Evolutionary conservation across 768 basidiomycete species (phyloP).

Genomic region (Suillus cothurnatus): DNA sequence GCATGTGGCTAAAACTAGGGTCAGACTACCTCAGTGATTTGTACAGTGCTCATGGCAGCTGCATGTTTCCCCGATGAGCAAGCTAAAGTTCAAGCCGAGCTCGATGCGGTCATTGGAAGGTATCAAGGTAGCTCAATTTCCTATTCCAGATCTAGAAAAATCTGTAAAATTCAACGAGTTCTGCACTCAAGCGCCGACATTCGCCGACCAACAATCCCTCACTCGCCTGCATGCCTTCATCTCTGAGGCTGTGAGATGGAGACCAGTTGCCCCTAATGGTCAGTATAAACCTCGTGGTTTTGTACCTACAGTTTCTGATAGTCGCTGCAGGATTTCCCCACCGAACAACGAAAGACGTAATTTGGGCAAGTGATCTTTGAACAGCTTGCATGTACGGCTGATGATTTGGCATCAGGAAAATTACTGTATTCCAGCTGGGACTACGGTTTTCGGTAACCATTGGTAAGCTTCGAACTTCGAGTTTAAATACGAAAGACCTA

Average conservation of each 20-base stretch:
- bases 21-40: background rate
- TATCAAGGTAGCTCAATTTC: background rate
- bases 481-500: background rate
- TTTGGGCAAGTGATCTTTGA: background rate
- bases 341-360: background rate
- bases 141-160: background rate
- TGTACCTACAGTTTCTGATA: background rate
- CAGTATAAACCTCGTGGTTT: background rate
- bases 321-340: background rate
- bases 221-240: background rate
- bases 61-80: background rate
- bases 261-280: background rate
- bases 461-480: slow-evolving; percentile 11
- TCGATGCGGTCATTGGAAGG: background rate
- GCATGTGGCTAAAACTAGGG: background rate
- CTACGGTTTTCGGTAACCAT: slow-evolving; percentile 21
- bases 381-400: background rate
- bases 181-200: background rate
- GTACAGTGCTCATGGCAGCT: background rate
- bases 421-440: slow-evolving; percentile 5
- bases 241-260: slow-evolving; percentile 2
- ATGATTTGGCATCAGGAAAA: slow-evolving; percentile 21
- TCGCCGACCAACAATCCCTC: background rate
- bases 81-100: background rate
- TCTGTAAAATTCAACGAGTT: background rate